These are phyloP conservation scores for Cryptococcus sp. DNA, from an alignment of 1,284 basidiomycete species.

Conservation along the genomic window DNA sequence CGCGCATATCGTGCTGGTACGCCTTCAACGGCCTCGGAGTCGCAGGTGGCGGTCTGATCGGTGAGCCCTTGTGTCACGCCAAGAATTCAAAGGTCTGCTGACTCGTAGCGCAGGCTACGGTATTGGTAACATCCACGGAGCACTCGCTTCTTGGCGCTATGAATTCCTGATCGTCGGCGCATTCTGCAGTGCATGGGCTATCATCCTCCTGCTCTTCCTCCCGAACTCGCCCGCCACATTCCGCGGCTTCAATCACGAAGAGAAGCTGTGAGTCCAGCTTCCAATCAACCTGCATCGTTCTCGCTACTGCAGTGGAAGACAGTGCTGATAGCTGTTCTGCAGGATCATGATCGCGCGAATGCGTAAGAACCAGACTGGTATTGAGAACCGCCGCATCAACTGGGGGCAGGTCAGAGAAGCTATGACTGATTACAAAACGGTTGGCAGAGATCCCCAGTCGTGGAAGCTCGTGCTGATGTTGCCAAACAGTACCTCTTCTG, in stretches of 20 bases:
- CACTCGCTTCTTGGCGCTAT: conserved; percentile 51
- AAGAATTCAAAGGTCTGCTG: neutral
- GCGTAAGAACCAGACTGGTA: conserved; percentile 52
- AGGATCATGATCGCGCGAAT: conserved; percentile 52
- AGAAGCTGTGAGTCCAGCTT: conserved; percentile 36
- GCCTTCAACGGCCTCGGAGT: conserved; percentile 51
- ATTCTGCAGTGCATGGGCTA: conserved; percentile 44
- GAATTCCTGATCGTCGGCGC: conserved; percentile 53
- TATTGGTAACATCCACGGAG: conserved; percentile 49
- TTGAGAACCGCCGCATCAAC: conserved; percentile 53
- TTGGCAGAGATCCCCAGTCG: too few relatives aligned
- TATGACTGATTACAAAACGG: conserved; percentile 43
- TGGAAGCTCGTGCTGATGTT: neutral
- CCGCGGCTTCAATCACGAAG: conserved; percentile 49
- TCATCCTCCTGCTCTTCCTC: conserved; percentile 42
- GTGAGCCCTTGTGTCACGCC: conserved; percentile 4
- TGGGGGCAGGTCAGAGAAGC: conserved; percentile 53
- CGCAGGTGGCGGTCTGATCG: conserved; percentile 45
- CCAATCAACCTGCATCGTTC: neutral
- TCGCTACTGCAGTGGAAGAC: neutral
- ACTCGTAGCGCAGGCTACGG: conserved; percentile 16
- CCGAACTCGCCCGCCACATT: conserved; percentile 50
- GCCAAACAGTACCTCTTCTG: conserved; percentile 35
- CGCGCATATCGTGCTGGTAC: conserved; percentile 49
- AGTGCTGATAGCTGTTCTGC: neutral